Conservation (phyloP, 176 grass and related monocot genomes). For the Bonia amplexicaulis region DNA sequence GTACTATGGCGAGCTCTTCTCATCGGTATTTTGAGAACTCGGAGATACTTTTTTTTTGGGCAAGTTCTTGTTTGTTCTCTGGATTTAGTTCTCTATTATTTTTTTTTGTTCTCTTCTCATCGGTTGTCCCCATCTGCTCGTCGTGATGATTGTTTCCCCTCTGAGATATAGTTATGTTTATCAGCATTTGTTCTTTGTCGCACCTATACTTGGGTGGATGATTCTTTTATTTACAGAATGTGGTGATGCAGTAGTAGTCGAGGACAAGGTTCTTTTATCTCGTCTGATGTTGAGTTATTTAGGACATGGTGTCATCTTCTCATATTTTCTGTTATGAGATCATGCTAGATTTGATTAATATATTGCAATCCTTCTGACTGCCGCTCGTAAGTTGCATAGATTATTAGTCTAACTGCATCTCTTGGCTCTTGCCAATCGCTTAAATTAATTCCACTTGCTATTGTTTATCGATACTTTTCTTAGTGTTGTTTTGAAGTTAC, state of each 20-base stretch:
- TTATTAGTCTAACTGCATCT: neutral
- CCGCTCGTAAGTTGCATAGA: neutral
- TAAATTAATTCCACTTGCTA: constrained; percentile 6
- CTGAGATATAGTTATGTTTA: neutral
- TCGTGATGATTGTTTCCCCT: neutral
- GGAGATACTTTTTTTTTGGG: neutral
- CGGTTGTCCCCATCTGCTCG: neutral
- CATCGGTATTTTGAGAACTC: neutral
- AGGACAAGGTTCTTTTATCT: constrained; percentile 8
- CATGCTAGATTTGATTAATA: constrained; percentile 13
- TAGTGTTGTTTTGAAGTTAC: constrained; percentile 25
- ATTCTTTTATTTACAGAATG: constrained; percentile 1
- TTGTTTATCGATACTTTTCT: constrained; percentile 24
- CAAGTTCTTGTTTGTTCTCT: neutral
- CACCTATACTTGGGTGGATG: neutral
- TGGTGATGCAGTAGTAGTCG: neutral
- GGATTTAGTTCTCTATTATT: neutral
- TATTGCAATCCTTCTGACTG: neutral
- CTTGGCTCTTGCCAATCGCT: neutral
- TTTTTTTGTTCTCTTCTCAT: neutral
- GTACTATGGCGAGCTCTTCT: neutral
- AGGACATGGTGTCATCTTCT: constrained; percentile 5
- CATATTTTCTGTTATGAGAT: neutral
- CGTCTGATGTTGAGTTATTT: constrained; percentile 16
- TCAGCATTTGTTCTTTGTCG: neutral